Conservation (phyloP, 441 rosid species). For the Croton setiger region DNA sequence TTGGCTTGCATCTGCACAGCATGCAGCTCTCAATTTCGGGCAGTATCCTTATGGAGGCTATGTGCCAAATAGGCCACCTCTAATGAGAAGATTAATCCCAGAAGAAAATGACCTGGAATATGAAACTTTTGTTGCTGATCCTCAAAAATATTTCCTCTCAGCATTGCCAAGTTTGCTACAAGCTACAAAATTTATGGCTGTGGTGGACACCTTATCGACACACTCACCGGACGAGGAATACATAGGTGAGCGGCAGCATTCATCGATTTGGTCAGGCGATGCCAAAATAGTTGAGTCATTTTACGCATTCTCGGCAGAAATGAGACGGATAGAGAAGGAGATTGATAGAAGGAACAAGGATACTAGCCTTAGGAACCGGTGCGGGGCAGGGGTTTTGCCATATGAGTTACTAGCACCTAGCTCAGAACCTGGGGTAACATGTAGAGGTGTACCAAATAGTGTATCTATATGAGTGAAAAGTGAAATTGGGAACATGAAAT, state of each 20-base stretch:
- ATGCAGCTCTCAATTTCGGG: slow-evolving; percentile 92
- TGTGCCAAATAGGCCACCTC: slow-evolving; percentile 84
- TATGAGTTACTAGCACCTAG: slow-evolving; percentile 86
- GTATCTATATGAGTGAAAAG: slow-evolving; percentile 57
- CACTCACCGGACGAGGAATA: slow-evolving; percentile 97
- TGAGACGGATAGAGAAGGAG: slow-evolving; percentile 68
- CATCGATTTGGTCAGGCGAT: slow-evolving; percentile 75
- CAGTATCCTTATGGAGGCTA: slow-evolving; percentile 93
- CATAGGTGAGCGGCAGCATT: slow-evolving; percentile 83
- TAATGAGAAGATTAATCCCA: slow-evolving; percentile 79
- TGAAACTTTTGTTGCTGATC: slow-evolving; percentile 52
- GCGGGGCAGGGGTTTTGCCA: slow-evolving; percentile 97
- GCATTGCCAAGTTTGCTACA: slow-evolving; percentile 82
- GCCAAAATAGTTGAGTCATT: slow-evolving; percentile 70
- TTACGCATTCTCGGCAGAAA: slow-evolving; percentile 66
- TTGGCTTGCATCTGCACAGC: slow-evolving; percentile 97
- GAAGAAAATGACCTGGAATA: slow-evolving; percentile 68
- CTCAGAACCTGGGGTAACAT: slow-evolving; percentile 93
- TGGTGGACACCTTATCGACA: slow-evolving; percentile 84
- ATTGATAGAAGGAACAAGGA: slow-evolving; percentile 73
- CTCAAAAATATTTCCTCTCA: slow-evolving; percentile 66
- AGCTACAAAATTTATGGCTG: slow-evolving; percentile 95
- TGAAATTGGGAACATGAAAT: no score
- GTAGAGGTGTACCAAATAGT: slow-evolving; percentile 96
- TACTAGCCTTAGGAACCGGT: slow-evolving; percentile 57